Base-by-base conservation (phyloP, 805 yeast species). In the Candida manassasensis region DNA sequence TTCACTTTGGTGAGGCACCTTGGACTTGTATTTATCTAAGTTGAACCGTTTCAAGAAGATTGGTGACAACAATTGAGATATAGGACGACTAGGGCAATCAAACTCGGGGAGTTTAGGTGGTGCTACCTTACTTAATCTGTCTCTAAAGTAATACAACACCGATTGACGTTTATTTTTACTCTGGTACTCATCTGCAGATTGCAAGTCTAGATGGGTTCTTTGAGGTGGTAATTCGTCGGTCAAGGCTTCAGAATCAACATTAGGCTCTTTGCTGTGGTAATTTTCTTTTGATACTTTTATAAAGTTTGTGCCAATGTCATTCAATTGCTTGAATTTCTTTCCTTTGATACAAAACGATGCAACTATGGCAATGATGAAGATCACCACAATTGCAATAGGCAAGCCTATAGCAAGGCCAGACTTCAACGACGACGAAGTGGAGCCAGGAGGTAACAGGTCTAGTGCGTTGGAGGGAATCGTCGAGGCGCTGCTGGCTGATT, bases 391-490 rank as follows among this genome's bases (percentile, higher is more conserved):
- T 12, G 59, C 62, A 32, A 57, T 41, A 19, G 59, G 62, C 33
- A 55, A 48, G 9, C 65, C 66, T 40, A 55, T 56, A 35, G 53
- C 62, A 57, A 47, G 39, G 3, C 65, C 67, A 15, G 61, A 42
- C 11, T 49, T 48, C 19, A 45, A 25, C 4, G 52, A 45, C 8
- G 24, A 28, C 9, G 39, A 32, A 12, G 38, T 19, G 5, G 31
- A 30, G 11, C 21, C 21, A 30, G 30, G 7, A 24, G 15, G 19
- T 22, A 19, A 19, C 27, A 8, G 22, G 15, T 14, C 24, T 12
- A 32, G 13, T 10, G 25, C 17, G 14, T 18, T 15, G 10, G 34
- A 24, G 3, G 31, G 10, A 11, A 13, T 4, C 9, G 33, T 28
- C 9, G 37, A 17, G 3, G 29, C 11, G n/a, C n/a, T n/a, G n/a